Evolutionary conservation across 345 rosid species (phyloP), one percentile per base, ranked within the genome.

Genomic region (Sapria himalayana): DNA sequence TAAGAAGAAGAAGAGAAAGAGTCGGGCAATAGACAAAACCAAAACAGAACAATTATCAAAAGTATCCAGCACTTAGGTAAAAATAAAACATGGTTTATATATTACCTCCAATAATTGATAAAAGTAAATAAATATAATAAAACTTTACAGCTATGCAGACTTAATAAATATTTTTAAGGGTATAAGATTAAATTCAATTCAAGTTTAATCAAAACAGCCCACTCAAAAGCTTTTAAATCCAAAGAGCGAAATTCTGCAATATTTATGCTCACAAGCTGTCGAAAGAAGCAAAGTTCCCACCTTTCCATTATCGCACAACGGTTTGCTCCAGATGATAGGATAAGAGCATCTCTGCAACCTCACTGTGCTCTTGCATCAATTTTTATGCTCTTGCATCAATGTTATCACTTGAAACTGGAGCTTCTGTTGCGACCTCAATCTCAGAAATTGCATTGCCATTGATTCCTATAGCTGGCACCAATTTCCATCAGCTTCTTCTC

Each of bases 331-430:
- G 84, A 86, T 29, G 82, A 73, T 40, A 61, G 64, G 51, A 56
- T 69, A 14, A 71, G 62, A 48, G 58, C 55, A 52, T 59, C 72
- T 35, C 63, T 74, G 62, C 72, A 72, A 49, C 65, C 62, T 57
- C 77, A 76, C 51, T 66, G 69, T 58, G 74, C 93, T 12, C 69
- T 92, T 48, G 91, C 93, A 50, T 81, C 79, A 94, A n/a, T n/a
- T n/a, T n/a, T n/a, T 67, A 78, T 54, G 84, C 94, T 59, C 58
- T 82, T 48, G 80, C 98, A 48, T 79, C 93, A 39, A 82, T 89
- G 62, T 67, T 89, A 37, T 74, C 81, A 41, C 98, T 89, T 66
- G 98, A 89, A 67, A 63, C 49, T 42, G 89, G 73, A 49, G 50
- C 76, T 47, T 62, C 94, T 21, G 74, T 70, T 31, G 85, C 72